Percentiles rank a stretch among this genome's conserved stretches.
Conservation (phyloP, 2,329 filamentous ascomycete species). For the Sporothrix protearum region DNA sequence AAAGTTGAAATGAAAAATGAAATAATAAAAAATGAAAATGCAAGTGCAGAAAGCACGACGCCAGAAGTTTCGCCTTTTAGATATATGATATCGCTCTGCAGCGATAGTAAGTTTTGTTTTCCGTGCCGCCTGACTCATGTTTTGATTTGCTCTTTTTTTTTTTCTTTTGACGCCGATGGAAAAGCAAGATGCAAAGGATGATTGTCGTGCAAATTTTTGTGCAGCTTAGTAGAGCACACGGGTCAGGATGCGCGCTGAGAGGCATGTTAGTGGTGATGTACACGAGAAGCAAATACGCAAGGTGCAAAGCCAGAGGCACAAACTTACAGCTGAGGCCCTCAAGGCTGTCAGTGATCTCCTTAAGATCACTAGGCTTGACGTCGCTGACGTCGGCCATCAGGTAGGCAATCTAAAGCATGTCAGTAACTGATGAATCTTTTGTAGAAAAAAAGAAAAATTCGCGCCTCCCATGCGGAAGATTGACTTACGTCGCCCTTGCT, state of each 20-base stretch:
- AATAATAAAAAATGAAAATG: conserved; percentile 16
- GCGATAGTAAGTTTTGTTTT: neutral
- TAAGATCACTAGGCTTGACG: conserved; percentile 76
- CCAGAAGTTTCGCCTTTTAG: conserved; percentile 17
- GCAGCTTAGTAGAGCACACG: conserved; percentile 44
- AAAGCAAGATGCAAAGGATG: neutral
- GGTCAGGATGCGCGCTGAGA: conserved; percentile 45
- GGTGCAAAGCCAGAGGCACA: neutral
- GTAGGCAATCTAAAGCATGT: conserved; percentile 57
- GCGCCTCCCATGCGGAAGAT: neutral
- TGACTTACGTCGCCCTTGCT: conserved; percentile 74
- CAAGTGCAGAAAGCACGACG: conserved; percentile 14
- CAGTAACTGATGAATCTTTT: neutral
- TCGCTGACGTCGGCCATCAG: conserved; percentile 96
- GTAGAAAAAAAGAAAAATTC: too few species aligned
- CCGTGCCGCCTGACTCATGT: conserved; percentile 4
- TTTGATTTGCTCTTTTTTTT: neutral
- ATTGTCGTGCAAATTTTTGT: neutral
- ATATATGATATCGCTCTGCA: conserved; percentile 9
- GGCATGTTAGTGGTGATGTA: conserved; percentile 17
- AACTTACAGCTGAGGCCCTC: conserved; percentile 74
- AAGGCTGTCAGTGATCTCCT: conserved; percentile 76
- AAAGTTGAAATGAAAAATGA: conserved; percentile 14
- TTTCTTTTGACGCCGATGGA: conserved; percentile 5
- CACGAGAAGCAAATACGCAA: neutral